phyloP scores from a whole-genome alignment of 1,139 yeast genomes.

The Pichia sp. region DNA sequence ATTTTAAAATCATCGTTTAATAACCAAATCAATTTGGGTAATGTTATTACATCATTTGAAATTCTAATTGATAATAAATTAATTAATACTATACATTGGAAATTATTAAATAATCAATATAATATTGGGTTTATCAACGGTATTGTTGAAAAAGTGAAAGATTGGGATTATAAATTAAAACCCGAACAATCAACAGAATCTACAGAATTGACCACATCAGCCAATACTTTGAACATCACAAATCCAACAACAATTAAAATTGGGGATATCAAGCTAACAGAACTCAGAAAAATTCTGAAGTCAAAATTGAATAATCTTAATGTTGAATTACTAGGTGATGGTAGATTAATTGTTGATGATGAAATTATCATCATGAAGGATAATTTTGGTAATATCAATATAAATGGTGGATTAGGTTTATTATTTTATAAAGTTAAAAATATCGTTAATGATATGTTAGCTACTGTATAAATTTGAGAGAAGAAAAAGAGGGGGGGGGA shows the following conservation, averaged over 20 bases:
- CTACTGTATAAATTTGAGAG: constrained; percentile 47
- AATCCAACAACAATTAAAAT: constrained; percentile 47
- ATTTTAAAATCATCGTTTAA: constrained; percentile 33
- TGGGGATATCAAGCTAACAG: constrained; percentile 84
- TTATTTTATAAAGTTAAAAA: constrained; percentile 76
- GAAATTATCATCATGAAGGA: constrained; percentile 69
- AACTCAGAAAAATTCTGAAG: constrained; percentile 58
- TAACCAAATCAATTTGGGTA: constrained; percentile 46
- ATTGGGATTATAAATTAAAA: constrained; percentile 18
- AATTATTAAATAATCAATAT: constrained; percentile 71
- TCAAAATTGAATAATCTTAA: constrained; percentile 48
- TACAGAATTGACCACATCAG: background rate
- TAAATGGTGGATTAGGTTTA: constrained; percentile 69
- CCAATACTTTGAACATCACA: constrained; percentile 1
- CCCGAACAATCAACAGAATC: background rate
- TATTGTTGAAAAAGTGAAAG: constrained; percentile 30
- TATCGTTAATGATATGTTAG: constrained; percentile 71
- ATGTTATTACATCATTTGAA: constrained; percentile 61
- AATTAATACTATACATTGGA: constrained; percentile 70
- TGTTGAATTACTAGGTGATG: constrained; percentile 92
- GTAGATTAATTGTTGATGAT: constrained; percentile 81
- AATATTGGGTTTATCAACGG: constrained; percentile 82
- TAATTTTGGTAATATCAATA: constrained; percentile 71
- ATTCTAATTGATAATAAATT: constrained; percentile 64
- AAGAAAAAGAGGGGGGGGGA: no score